Evolutionary conservation across 768 basidiomycete genomes (phyloP), one percentile per base, ranked within the genome.

Genomic region (Neoboletus subvelutipes): DNA sequence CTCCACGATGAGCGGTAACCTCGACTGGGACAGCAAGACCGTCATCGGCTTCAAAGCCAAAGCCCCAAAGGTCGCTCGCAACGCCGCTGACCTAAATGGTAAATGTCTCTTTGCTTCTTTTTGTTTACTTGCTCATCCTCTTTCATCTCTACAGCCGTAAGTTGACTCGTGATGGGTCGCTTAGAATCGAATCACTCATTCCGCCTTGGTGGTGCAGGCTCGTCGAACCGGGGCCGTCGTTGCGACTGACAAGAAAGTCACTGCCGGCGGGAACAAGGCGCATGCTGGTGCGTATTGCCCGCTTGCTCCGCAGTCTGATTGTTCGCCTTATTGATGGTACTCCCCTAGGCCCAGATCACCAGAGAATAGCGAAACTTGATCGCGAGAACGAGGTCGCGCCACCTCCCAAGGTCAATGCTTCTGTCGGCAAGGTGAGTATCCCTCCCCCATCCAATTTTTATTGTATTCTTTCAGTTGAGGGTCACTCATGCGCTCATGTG

Each of bases 301-400:
- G 12, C 22, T 33, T 15, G 12, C 39, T 22, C 31, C 52, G 10
- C 39, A 40, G 33, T 37, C 36, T 15, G 34, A 24, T 12, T 5
- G 20, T 22, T 49, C 1, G 6, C 13, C 24, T 48, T 39, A 2
- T 26, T 60, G 22, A 60, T 36, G 7, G 12, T 7, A 18, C 22
- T n/a, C 11, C 13, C 13, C 17, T 56, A 94, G 92, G 90, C 36
- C 90, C 92, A 61, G 94, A 98, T 75, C 93, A 96, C 76, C 92
- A 94, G 69, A 85, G 84, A 54, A 94, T 95, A 69, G 94, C 90
- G 26, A 95, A 95, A 68, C 86, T 98, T 42, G 94, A 95, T 73
- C 85, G 92, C 43, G 93, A 97, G 65, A 95, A 98, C 71, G 94
- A 96, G 67, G 94, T 96, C 24, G 92, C 94, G 10, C 94, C 94